Base-by-base conservation (phyloP, 352 stramenopile species). In the Blastocystis sp. region DNA sequence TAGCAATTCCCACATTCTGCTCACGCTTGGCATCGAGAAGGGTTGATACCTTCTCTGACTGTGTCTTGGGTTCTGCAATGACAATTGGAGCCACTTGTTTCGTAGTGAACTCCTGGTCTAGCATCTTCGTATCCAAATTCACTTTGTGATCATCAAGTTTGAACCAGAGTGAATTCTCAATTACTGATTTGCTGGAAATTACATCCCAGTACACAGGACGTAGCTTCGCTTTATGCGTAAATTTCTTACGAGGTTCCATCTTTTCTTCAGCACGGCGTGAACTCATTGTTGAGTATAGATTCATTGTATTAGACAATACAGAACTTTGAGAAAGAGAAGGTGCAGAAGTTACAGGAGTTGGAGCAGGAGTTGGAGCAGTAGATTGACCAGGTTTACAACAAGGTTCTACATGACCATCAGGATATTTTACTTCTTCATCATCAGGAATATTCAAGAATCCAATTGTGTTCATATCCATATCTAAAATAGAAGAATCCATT, bases 401-500 rank as follows among this genome's bases (percentile, higher is more conserved):
- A 23, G 70, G 70, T 39, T 80, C 70, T 18, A 39, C 26, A 41
- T 80, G 70, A 63, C 70, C 70, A 64, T 80, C 70, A 20, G 39
- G 41, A 43, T 80, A 80, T 1, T 34, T 34, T 15, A 80, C 50
- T 8, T 47, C 39, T 37, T 26, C 34, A 0, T 54, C 70, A 47
- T 80, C 70, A 20, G 70, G 70, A 43, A 80, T 80, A n/a, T 80
- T 80, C 11, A 41, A 13, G 1, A 80, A 80, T 23, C 41, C 70
- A 34, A 80, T 26, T n/a, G 70, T 64, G 23, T 45, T 80, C 70
- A 80, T 64, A 64, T 80, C 70, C 47, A 80, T 34, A 62, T 96
- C 94, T 15, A 96, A 91, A 18, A 96, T 75, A 13, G 91, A 91
- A 0, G 93, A 91, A 41, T 96, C 91, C 18, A 95, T 76, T 9